Evolutionary conservation across 768 basidiomycete species (phyloP), one percentile per base, ranked within the genome.

Genomic region (Pholiota molesta): DNA sequence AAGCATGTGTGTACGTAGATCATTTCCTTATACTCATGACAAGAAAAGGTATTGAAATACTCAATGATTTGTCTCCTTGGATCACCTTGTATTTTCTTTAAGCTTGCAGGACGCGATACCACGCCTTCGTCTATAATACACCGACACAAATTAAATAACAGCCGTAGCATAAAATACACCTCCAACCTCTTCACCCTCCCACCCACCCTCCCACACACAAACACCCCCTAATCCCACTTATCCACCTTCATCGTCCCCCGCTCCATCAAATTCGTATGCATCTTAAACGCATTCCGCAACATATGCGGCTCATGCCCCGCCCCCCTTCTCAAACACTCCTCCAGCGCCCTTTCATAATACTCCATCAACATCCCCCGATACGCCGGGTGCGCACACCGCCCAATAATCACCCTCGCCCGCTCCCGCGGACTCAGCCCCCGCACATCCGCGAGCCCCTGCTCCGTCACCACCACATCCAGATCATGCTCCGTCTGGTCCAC

Each of bases 401-500:
- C 69, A 35, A 83, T 83, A 61, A 83, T 81, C 14, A 79, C 6
- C 1, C 79, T 79, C 0, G 81, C 81, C 10, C 80, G 74, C 59
- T 83, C 80, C 29, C 81, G 72, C 0, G 81, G 81, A 10, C 79
- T 77, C 14, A 83, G 70, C 3, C 80, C 80, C 29, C 81, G 77
- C 11, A 83, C 69, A 62, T 83, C 81, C 35, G 80, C 81, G 9
- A 81, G 74, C 40, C 81, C 81, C 61, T 83, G 81, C 64, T 83
- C 81, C 1, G 81, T 81, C 17, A 83, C 79, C 56, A 83, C 62
- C 21, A 83, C 65, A 62, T 83, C 81, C 4, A 83, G 71, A 61
- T 81, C 81, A 60, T 83, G 81, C 65, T 83, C 81, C 21, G 81
- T 83, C 57, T 83, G 81, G 62, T 83, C 81, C 8, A 83, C 65